Conservation (phyloP, 2,329 filamentous ascomycete species). For the Neonectria magnoliae region DNA sequence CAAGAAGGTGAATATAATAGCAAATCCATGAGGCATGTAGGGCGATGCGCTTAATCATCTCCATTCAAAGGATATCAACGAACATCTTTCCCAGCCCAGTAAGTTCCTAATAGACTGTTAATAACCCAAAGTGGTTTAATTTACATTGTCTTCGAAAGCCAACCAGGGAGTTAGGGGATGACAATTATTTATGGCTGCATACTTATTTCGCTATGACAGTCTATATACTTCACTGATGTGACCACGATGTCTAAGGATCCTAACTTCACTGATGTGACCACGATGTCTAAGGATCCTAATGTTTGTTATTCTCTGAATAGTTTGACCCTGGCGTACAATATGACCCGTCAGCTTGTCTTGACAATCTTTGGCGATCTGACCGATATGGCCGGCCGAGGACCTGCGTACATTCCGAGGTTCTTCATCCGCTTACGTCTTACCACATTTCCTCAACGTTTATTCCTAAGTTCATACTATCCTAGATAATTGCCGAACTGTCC, state of each 20-base stretch:
- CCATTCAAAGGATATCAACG: constrained; percentile 5
- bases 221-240: constrained; percentile 55
- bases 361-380: constrained; percentile 70
- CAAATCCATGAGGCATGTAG: constrained; percentile 11
- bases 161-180: constrained; percentile 57
- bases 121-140: constrained; percentile 36
- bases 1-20: constrained; percentile 23
- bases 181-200: constrained; percentile 49
- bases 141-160: constrained; percentile 44
- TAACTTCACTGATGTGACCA: constrained; percentile 58
- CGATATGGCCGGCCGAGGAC: constrained; percentile 69
- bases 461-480: constrained; percentile 65
- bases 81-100: constrained; percentile 10
- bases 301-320: constrained; percentile 56
- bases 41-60: constrained; percentile 14
- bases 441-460: constrained; percentile 65
- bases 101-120: constrained; percentile 27
- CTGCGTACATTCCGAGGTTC: constrained; percentile 68
- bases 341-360: constrained; percentile 71
- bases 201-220: constrained; percentile 68
- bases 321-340: constrained; percentile 67
- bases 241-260: constrained; percentile 53
- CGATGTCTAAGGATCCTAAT: constrained; percentile 51
- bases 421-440: constrained; percentile 75
- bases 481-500: constrained; percentile 67